Percentiles rank a stretch among this genome's conserved stretches.
Conservation (phyloP, 2,329 filamentous ascomycete genomes). For the Teratosphaeria nubilosa region DNA sequence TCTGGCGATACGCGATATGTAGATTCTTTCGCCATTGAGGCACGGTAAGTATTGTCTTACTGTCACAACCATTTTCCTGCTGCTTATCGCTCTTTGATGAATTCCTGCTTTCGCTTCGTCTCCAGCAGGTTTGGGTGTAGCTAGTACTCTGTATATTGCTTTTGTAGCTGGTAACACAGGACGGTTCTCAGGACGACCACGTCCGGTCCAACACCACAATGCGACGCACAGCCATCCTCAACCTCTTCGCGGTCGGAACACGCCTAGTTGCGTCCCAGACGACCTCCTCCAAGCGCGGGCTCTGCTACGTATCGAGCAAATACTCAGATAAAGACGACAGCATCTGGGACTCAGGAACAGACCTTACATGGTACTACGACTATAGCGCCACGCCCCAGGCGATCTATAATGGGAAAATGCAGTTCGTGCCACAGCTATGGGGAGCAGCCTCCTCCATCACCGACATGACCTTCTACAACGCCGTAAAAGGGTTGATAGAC, state of each 20-base stretch:
- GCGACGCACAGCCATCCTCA: background rate
- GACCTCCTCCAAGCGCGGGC: constrained; percentile 56
- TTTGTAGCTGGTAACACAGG: background rate
- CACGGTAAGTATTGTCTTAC: background rate
- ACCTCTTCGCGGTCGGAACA: background rate
- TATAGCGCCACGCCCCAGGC: constrained; percentile 47
- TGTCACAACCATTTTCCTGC: background rate
- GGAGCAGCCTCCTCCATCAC: constrained; percentile 42
- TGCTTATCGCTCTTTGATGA: background rate
- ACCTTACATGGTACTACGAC: constrained; percentile 80
- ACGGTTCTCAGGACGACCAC: background rate
- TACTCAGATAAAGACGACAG: constrained; percentile 51
- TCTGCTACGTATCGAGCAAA: constrained; percentile 54
- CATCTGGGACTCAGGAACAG: constrained; percentile 49
- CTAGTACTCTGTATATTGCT: no score
- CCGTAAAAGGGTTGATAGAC: constrained; percentile 47
- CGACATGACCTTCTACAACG: constrained; percentile 51
- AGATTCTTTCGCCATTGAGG: background rate
- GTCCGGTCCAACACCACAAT: background rate
- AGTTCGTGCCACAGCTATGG: constrained; percentile 71
- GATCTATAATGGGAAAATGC: constrained; percentile 40
- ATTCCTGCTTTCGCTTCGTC: background rate
- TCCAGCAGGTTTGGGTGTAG: background rate
- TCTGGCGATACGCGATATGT: background rate
- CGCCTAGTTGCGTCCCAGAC: constrained; percentile 10